Conservation (phyloP, 2,329 filamentous ascomycete species). For the Chrysosporium queenslandicum region DNA sequence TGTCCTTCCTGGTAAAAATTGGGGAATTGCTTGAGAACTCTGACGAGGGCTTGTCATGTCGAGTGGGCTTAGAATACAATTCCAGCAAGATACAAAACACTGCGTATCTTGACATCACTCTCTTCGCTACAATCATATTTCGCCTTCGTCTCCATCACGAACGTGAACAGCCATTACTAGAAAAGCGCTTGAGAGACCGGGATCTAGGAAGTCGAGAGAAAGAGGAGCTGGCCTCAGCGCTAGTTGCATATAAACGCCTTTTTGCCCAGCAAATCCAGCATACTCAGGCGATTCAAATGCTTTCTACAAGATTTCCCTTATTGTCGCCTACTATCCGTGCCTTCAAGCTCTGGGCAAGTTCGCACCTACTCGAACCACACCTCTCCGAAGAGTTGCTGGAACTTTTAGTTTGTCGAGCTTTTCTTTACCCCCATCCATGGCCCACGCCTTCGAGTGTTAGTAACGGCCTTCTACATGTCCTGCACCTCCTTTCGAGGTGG, state of each 20-base stretch:
- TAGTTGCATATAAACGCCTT: conserved; percentile 60
- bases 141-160: conserved; percentile 83
- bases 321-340: conserved; percentile 75
- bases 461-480: conserved; percentile 69
- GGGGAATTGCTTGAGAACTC: conserved; percentile 58
- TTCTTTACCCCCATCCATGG: conserved; percentile 76
- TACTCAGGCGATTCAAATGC: conserved; percentile 67
- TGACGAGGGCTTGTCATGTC: conserved; percentile 52
- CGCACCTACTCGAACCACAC: conserved; percentile 68
- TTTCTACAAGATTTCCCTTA: conserved; percentile 68
- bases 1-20: conserved; percentile 71
- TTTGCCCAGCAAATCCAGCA: conserved; percentile 67
- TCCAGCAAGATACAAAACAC: conserved; percentile 60
- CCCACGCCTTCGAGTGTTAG: conserved; percentile 62
- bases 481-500: conserved; percentile 74
- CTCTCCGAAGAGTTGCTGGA: conserved; percentile 75
- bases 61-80: conserved; percentile 71
- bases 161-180: conserved; percentile 68
- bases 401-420: conserved; percentile 65
- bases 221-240: conserved; percentile 58
- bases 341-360: conserved; percentile 79
- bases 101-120: conserved; percentile 71
- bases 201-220: conserved; percentile 54
- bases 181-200: conserved; percentile 68
- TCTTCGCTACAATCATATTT: conserved; percentile 62